phyloP scores from a whole-genome alignment of 139 green algal genomes.

The Closterium sp. region DNA sequence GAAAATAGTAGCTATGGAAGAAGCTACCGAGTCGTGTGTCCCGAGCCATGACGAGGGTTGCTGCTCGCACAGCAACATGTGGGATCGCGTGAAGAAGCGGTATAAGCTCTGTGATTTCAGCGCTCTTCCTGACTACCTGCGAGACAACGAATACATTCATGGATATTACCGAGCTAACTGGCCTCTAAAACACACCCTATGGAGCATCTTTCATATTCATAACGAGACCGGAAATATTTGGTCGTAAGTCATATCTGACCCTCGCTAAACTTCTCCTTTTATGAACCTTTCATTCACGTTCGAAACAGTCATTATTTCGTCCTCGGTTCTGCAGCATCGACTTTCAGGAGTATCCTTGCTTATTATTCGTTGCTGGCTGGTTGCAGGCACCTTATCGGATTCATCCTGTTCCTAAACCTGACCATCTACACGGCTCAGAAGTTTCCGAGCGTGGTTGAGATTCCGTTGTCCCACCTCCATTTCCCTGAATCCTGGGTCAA shows the following conservation, averaged over 20 bases:
- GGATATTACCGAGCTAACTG: conserved; percentile 68
- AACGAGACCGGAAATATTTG: conserved; percentile 17
- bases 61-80: neutral
- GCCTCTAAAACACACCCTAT: conserved; percentile 61
- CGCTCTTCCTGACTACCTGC: conserved; percentile 65
- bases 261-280: neutral
- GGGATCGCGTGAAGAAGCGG: neutral
- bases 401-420: conserved; percentile 68
- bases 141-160: conserved; percentile 85
- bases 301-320: neutral
- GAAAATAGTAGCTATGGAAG: neutral
- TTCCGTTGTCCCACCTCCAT: conserved; percentile 16
- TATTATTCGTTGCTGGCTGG: neutral
- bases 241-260: conserved; percentile 3
- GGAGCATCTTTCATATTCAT: conserved; percentile 22
- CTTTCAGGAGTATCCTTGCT: neutral
- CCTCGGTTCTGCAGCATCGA: neutral
- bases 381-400: conserved; percentile 57
- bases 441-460: conserved; percentile 17
- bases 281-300: neutral
- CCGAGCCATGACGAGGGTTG: neutral
- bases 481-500: conserved; percentile 9
- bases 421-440: conserved; percentile 51
- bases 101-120: conserved; percentile 38
- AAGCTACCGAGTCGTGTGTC: neutral